Percentiles rank a stretch among this genome's conserved stretches.
These are phyloP conservation scores for Epichloe scottii DNA, from an alignment of 2,329 filamentous ascomycete genomes.

Conservation along the genomic window DNA sequence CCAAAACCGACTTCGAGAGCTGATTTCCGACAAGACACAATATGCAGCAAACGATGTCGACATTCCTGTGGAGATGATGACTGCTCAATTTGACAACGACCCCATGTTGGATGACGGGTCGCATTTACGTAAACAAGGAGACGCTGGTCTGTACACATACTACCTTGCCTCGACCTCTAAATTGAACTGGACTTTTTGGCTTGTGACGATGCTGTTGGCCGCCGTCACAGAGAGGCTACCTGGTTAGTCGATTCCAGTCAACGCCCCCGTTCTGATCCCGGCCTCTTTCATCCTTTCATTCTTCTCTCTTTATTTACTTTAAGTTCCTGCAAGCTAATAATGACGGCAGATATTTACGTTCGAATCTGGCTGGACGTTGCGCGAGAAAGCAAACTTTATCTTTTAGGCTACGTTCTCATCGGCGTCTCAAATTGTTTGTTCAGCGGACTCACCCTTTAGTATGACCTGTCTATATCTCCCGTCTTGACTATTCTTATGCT, in stretches of 20 bases:
- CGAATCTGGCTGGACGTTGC: slow-evolving; percentile 1
- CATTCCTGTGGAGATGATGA: background rate
- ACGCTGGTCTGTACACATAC: background rate
- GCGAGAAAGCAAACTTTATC: background rate
- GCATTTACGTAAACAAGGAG: background rate
- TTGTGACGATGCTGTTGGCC: background rate
- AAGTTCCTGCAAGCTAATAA: background rate
- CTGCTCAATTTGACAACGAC: background rate
- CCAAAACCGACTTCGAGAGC: background rate
- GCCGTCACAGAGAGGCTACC: background rate
- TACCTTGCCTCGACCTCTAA: background rate
- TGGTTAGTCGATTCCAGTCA: background rate
- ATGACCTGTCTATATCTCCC: background rate
- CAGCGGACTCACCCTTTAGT: background rate
- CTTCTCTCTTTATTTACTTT: background rate
- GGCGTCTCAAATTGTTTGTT: background rate
- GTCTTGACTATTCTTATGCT: background rate
- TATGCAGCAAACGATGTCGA: background rate
- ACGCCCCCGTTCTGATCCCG: background rate
- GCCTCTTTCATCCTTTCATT: background rate
- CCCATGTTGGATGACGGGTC: background rate
- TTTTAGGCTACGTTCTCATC: background rate
- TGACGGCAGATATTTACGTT: background rate
- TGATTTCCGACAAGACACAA: background rate
- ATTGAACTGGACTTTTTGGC: background rate